Percentiles rank a stretch among this genome's conserved stretches.
These are phyloP conservation scores for Podospora bellae-mahoneyi DNA, from an alignment of 495 filamentous ascomycete species.

Conservation along the genomic window DNA sequence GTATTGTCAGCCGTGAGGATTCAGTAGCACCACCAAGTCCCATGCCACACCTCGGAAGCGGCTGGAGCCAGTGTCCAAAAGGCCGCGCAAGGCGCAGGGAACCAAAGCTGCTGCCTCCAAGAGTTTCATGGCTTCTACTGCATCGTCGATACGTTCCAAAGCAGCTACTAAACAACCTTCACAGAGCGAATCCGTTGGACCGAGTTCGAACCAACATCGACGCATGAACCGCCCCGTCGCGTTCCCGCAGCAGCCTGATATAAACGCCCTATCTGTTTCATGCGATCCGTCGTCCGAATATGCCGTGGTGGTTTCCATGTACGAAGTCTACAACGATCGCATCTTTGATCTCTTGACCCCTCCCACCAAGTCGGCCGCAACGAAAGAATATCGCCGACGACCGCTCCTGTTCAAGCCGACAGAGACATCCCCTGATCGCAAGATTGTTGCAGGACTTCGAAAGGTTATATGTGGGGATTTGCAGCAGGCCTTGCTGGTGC, in stretches of 20 bases:
- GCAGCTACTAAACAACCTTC: constrained; percentile 38
- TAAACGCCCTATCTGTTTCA: constrained; percentile 64
- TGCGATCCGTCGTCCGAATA: constrained; percentile 76
- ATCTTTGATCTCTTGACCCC: constrained; percentile 88
- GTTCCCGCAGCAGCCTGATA: constrained; percentile 69
- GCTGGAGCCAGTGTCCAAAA: not conserved
- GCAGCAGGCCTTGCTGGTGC: constrained; percentile 82
- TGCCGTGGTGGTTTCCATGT: constrained; percentile 90
- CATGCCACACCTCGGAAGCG: constrained; percentile 14
- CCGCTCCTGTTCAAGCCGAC: constrained; percentile 85
- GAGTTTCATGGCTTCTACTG: constrained; percentile 44
- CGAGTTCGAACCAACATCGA: constrained; percentile 53
- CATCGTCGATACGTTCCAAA: constrained; percentile 38
- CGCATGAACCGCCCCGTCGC: constrained; percentile 59
- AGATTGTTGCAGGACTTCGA: constrained; percentile 84
- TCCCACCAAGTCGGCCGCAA: constrained; percentile 43
- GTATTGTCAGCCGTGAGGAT: constrained; percentile 39
- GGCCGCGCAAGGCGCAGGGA: not conserved
- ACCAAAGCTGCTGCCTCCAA: constrained; percentile 15
- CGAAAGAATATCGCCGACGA: constrained; percentile 67
- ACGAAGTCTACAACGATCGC: constrained; percentile 97
- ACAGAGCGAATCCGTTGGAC: constrained; percentile 42
- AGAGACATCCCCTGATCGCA: constrained; percentile 76
- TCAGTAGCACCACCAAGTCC: constrained; percentile 24
- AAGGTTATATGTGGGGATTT: constrained; percentile 86